A percentile compares a stretch with the other conserved stretches of the same genome.
Conservation (phyloP, 306 rosid species). For the Arachis stenosperma region DNA sequence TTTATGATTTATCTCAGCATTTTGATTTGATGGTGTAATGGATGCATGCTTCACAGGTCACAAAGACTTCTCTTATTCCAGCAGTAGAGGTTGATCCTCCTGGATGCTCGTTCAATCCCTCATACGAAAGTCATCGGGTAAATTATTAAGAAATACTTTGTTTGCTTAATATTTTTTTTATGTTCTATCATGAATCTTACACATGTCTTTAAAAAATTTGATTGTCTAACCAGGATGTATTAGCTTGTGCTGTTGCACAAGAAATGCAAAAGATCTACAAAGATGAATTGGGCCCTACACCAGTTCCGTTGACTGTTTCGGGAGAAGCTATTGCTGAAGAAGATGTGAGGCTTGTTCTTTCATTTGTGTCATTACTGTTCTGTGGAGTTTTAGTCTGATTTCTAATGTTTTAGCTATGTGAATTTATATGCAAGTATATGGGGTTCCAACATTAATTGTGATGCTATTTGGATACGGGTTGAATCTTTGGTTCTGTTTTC, state of each 20-base stretch:
- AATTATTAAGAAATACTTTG: slow-evolving; percentile 17
- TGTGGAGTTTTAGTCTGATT: background rate
- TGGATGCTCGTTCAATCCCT: slow-evolving; percentile 86
- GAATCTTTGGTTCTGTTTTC: slow-evolving; percentile 15
- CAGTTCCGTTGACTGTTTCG: slow-evolving; percentile 83
- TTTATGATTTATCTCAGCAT: background rate
- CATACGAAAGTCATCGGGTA: slow-evolving; percentile 88
- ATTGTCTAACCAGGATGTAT: slow-evolving; percentile 64
- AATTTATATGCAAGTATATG: background rate
- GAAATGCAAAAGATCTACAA: slow-evolving; percentile 90
- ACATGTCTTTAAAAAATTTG: background rate
- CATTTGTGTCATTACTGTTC: slow-evolving; percentile 19
- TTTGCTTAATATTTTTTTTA: slow-evolving; percentile 15
- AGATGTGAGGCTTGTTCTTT: slow-evolving; percentile 64
- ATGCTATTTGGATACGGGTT: background rate
- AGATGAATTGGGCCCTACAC: slow-evolving; percentile 89
- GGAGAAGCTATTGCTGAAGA: slow-evolving; percentile 80
- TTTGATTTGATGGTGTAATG: slow-evolving; percentile 35
- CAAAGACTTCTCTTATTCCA: slow-evolving; percentile 72
- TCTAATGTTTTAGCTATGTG: slow-evolving; percentile 18
- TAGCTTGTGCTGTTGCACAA: slow-evolving; percentile 85
- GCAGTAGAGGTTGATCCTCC: slow-evolving; percentile 96
- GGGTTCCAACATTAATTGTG: background rate
- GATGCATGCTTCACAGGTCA: slow-evolving; percentile 41
- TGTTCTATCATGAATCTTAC: background rate